phyloP scores from a whole-genome alignment of 164 flowering plant species.

The Platanus orientalis region DNA sequence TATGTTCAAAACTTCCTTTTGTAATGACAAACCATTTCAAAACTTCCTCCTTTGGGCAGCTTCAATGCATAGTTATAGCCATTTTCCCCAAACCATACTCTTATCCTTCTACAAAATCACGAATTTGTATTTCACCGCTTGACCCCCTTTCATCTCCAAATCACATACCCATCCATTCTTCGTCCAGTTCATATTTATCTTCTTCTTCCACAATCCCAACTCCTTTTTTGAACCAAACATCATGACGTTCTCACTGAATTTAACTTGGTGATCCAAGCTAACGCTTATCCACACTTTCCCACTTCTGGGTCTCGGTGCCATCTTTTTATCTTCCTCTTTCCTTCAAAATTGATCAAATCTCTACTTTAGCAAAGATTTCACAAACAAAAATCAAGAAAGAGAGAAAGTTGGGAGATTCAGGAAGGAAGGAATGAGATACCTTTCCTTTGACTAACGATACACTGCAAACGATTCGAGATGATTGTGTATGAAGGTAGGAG shows the following conservation, averaged over 20 bases:
- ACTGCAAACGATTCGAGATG: conserved; percentile 9
- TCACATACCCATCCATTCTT: conserved; percentile 74
- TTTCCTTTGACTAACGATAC: conserved; percentile 22
- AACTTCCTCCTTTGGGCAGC: conserved; percentile 50
- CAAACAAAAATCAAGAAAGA: neutral
- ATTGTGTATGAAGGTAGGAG: neutral
- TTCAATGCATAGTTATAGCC: conserved; percentile 64
- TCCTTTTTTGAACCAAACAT: conserved; percentile 69
- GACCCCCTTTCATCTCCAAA: conserved; percentile 47
- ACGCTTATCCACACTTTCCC: conserved; percentile 46
- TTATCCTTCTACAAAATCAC: conserved; percentile 44
- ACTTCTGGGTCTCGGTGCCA: conserved; percentile 13
- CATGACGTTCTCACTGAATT: conserved; percentile 68
- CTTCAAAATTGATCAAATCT: neutral
- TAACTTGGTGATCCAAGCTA: conserved; percentile 67
- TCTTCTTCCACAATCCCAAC: conserved; percentile 84
- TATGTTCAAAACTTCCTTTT: no score
- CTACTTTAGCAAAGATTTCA: neutral
- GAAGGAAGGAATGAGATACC: conserved; percentile 16
- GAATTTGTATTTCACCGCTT: conserved; percentile 67
- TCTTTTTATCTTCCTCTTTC: conserved; percentile 23
- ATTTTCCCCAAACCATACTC: conserved; percentile 61
- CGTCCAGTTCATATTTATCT: conserved; percentile 62
- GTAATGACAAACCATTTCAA: conserved; percentile 61
- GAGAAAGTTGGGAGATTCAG: neutral